Base-by-base conservation (phyloP, 805 yeast genomes). In the Hermanozyma aechmeae region DNA sequence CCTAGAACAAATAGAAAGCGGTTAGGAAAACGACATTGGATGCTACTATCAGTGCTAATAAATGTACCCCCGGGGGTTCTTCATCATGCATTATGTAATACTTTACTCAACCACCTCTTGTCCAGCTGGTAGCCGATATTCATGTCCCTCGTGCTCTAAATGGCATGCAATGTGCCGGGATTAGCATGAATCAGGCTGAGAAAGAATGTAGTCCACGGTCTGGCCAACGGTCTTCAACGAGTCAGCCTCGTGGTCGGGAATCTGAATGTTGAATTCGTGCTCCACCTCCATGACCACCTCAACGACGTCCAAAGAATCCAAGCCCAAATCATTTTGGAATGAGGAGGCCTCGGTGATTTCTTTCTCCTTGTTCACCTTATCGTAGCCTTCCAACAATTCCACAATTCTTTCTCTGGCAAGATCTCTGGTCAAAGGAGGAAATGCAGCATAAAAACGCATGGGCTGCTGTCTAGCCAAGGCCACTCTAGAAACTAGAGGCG, bases 341-440 rank as follows among this genome's bases (percentile, higher is more conserved):
- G 61, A 43, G 5, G 61, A 43, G 13, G 44, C 42, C 33, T 61
- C 68, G 22, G 49, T 49, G 38, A 62, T 54, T 23, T 56, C 62
- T 34, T 56, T 60, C 27, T 50, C 38, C 19, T 36, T 15, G 24
- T 62, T 63, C 13, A 72, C 65, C 47, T 76, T 76, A 41, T 70
- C 77, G 54, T 70, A 76, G 6, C 79, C 74, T 52, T 76, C 81
- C 38, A 77, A 61, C 44, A 77, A 56, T 46, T 76, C 82, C 31
- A 74, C 47, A 31, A 77, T 61, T 60, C 85, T 68, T 43, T 73
- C 79, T 30, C 60, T 61, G 31, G 79, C 73, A 22, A 70, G 50
- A n/a, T 76, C 82, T 50, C 68, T 71, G 25, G 80, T 71, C 42
- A 77, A 61, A 17, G 68, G 65, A 16, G 82, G 79, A 37, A 71